These are phyloP conservation scores for Ramaria sp. DNA, from an alignment of 768 basidiomycete species.

Conservation along the genomic window DNA sequence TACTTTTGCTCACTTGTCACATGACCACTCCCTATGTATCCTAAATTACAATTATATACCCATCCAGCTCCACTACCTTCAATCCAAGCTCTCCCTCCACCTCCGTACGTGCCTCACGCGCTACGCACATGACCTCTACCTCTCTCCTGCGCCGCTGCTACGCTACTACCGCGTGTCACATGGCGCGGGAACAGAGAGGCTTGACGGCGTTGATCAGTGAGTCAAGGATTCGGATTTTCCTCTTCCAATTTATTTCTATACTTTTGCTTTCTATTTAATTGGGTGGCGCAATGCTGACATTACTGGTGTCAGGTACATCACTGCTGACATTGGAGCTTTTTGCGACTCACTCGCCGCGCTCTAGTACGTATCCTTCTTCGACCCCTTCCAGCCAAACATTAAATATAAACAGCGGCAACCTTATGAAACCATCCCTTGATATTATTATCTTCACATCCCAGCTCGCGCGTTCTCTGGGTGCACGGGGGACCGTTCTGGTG, in stretches of 20 bases:
- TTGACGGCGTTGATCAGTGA: conserved; percentile 70
- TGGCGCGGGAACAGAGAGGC: conserved; percentile 14
- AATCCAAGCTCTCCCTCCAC: conserved; percentile 73
- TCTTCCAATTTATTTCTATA: not conserved
- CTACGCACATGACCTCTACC: conserved; percentile 87
- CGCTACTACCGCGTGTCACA: conserved; percentile 54
- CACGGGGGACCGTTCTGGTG: conserved; percentile 71
- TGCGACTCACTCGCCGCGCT: conserved; percentile 75
- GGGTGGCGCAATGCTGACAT: not conserved
- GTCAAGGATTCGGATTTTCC: conserved; percentile 5
- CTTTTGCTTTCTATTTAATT: not conserved
- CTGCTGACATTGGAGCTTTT: conserved; percentile 86
- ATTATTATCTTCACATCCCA: conserved; percentile 88
- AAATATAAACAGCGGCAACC: conserved; percentile 58
- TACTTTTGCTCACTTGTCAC: no score
- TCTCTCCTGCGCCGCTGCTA: conserved; percentile 60
- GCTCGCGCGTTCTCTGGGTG: conserved; percentile 75
- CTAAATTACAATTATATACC: not conserved
- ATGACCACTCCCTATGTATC: not conserved
- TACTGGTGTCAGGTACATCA: conserved; percentile 46
- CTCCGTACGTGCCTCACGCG: conserved; percentile 81
- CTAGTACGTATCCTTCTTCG: conserved; percentile 52
- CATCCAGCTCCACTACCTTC: conserved; percentile 73
- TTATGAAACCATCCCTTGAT: conserved; percentile 88
- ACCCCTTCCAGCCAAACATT: not conserved